These are phyloP conservation scores for Epithemia pelagica DNA, from an alignment of 108 stramenopile genomes.

Conservation along the genomic window DNA sequence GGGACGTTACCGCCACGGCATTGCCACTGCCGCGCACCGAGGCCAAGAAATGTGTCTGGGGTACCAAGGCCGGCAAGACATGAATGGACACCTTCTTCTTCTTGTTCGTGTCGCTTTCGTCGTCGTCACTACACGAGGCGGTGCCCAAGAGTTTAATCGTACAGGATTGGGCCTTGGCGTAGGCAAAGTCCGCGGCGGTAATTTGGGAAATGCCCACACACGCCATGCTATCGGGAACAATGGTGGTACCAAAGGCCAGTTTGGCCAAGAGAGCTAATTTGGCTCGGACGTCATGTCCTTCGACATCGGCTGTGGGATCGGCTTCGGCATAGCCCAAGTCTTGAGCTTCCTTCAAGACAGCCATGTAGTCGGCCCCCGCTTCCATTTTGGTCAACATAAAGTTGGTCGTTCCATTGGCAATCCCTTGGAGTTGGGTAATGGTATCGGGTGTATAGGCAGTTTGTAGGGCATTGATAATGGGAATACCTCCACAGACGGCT, in stretches of 20 bases:
- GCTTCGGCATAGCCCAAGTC: slow-evolving; percentile 75
- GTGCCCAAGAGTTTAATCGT: slow-evolving; percentile 92
- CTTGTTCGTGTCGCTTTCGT: slow-evolving; percentile 33
- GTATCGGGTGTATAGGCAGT: slow-evolving; percentile 57
- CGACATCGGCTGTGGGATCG: slow-evolving; percentile 82
- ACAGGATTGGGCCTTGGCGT: slow-evolving; percentile 71
- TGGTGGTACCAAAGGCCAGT: slow-evolving; percentile 79
- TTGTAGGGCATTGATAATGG: slow-evolving; percentile 70
- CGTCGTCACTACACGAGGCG: slow-evolving; percentile 53
- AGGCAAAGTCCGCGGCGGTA: slow-evolving; percentile 72
- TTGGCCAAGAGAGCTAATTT: slow-evolving; percentile 88
- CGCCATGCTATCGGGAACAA: slow-evolving; percentile 51
- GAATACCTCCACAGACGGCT: slow-evolving; percentile 82
- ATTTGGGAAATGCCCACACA: slow-evolving; percentile 77
- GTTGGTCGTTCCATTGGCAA: slow-evolving; percentile 83
- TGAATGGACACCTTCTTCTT: slow-evolving; percentile 45
- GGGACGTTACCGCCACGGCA: slow-evolving; percentile 60
- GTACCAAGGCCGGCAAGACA: slow-evolving; percentile 79
- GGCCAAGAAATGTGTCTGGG: slow-evolving; percentile 55
- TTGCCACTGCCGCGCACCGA: slow-evolving; percentile 64
- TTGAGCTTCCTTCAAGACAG: slow-evolving; percentile 66
- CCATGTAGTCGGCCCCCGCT: slow-evolving; percentile 50
- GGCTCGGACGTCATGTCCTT: slow-evolving; percentile 87
- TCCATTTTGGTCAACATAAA: slow-evolving; percentile 81
- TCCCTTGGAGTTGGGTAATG: slow-evolving; percentile 59